Base-by-base conservation (phyloP, 371 early-diverging fungal genomes). In the Mortierella sp. region DNA sequence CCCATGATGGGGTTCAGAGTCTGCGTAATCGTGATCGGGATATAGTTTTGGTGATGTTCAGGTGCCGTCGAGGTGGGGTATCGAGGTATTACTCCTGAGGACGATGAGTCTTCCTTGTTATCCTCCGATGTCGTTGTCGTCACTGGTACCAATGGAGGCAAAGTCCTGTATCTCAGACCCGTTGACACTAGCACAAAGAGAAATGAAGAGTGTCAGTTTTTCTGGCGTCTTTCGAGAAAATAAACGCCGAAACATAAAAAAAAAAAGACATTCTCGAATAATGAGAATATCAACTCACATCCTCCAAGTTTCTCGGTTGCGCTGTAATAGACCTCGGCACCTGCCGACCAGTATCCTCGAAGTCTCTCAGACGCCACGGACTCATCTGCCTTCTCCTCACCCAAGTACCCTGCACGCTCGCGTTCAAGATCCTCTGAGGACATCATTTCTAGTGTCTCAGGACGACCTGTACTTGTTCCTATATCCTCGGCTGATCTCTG, bases 1-100 rank as follows among this genome's bases (percentile, higher is more conserved):
- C 97, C 97, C 90, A 97, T 97, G 84, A 97, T 93, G 14, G 98
- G 97, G 75, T 97, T 97, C 44, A 95, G 81, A 7, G 95, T 92
- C 80, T 96, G 94, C 0, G 97, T 96, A 38, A 95, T 84, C 73
- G 93, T 93, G 28, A 95, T 89, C 10, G 91, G 91, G 57, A 85
- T 82, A 52, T 85, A 85, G 70, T 85, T 79, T 70, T 85, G 86
- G 34, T 85, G 86, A 9, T 85, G 82, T 24, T 85, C 86, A 7
- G 86, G 86, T 16, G 82, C 79, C 50, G 83, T 84, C 19, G 84
- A 88, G 2, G 83, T 88, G 26, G 83, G 83, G 70, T 84, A 88
- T 26, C 70, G 78, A 10, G 76, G 83, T 58, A 76, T 28, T 34
- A 60, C 6, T 9, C 54, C 47, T 13, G 52, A n/a, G n/a, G 79